Evolutionary conservation across 2,329 filamentous ascomycete species (phyloP), one percentile per base, ranked within the genome.

Genomic region (Fusarium tjaetaba): DNA sequence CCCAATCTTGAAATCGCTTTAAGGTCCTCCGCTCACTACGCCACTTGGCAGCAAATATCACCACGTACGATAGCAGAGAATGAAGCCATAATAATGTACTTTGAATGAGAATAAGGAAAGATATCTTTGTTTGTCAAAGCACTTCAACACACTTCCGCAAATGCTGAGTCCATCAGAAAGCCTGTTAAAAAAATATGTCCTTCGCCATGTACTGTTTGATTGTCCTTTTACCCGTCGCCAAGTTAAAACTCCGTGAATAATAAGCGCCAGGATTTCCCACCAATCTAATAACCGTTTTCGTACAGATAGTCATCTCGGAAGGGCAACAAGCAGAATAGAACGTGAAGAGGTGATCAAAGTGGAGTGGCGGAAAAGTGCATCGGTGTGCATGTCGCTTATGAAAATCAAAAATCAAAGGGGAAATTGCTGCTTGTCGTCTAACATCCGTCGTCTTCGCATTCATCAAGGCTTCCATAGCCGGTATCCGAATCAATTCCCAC

Each of bases 401-500:
- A 63, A 63, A 56, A 22, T 20, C 16, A 57, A 51, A 63, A 41
- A 36, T 42, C 39, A 60, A n/a, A 38, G 34, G 53, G 49, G 39
- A 4, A 39, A 10, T 65, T 56, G 66, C 62, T 65, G 60, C 39
- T 61, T 39, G 55, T 71, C 65, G 42, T 76, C 68, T 75, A 74
- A 57, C 77, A 76, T 66, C 70, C 78, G 45, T 76, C 75, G 22
- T 81, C 83, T 48, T 86, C 86, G 56, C 82, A 82, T 48, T 89
- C 88, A 66, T 84, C 87, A 84, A 89, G 87, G 71, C 85, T 90
- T 53, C 85, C 88, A 78, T 91, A 91, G 13, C 89, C 89, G 4
- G 87, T 86, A 74, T 91, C 90, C 18, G 83, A 81, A 65, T 90
- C 87, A 86, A 91, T 90, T 14, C 89, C 89, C 13, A 90, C 85